A percentile compares a stretch with the other conserved stretches of the same genome.
Conservation (phyloP, 768 basidiomycete species). For the Gloeophyllum trabeum region DNA sequence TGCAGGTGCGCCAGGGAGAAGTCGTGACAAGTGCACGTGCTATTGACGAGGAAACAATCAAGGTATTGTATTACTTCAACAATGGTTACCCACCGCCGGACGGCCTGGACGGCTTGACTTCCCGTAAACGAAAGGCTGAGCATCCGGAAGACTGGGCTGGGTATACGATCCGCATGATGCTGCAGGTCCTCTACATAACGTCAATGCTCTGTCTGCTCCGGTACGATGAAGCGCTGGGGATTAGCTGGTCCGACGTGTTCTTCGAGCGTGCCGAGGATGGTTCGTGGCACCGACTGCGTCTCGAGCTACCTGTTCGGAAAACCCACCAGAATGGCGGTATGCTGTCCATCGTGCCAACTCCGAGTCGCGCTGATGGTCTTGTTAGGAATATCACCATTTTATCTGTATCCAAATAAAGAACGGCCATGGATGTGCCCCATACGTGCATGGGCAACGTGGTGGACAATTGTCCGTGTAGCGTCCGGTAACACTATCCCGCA, state of each 20-base stretch:
- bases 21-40: constrained; percentile 14
- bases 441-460: constrained; percentile 13
- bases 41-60: constrained; percentile 11
- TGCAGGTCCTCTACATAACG: constrained; percentile 8
- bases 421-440: constrained; percentile 10
- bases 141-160: constrained; percentile 10
- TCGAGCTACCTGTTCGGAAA: constrained; percentile 9
- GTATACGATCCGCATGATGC: constrained; percentile 10
- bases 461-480: too few relatives aligned
- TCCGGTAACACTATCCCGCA: background rate
- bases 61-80: constrained; percentile 10
- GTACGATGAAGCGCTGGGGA: constrained; percentile 13
- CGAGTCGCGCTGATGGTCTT: background rate
- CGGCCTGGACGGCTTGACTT: background rate
- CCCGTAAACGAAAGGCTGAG: constrained; percentile 1
- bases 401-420: constrained; percentile 6
- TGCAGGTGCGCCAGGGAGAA: constrained; percentile 10
- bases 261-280: too few relatives aligned
- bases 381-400: constrained; percentile 9
- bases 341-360: background rate
- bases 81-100: background rate
- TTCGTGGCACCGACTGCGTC: too few relatives aligned
- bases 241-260: too few relatives aligned
- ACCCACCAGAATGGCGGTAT: constrained; percentile 13
- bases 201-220: constrained; percentile 14